phyloP scores from a whole-genome alignment of 2,329 filamentous ascomycete genomes.

The Teratosphaeriaceae sp. region DNA sequence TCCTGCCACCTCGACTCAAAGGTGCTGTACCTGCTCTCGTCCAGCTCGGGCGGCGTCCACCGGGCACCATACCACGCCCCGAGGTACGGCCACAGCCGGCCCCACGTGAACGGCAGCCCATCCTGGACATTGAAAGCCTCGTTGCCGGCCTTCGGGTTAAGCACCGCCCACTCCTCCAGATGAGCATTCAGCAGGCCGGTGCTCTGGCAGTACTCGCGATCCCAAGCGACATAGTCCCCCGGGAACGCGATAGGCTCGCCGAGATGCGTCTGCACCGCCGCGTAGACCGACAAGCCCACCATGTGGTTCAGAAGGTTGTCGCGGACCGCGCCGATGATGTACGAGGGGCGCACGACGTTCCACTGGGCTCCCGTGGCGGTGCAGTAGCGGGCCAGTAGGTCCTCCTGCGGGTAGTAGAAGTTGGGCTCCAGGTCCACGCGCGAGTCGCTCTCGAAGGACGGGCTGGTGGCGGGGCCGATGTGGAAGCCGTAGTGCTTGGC shows the following conservation, averaged over 20 bases:
- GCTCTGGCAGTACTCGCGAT: slow-evolving; percentile 34
- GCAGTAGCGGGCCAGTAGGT: slow-evolving; percentile 39
- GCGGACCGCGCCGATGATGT: slow-evolving; percentile 43
- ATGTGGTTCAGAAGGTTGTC: slow-evolving; percentile 44
- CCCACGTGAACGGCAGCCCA: slow-evolving; percentile 40
- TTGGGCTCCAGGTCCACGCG: slow-evolving; percentile 40
- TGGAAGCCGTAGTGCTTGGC: slow-evolving; percentile 41
- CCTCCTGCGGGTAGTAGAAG: slow-evolving; percentile 50
- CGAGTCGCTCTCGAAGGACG: slow-evolving; percentile 41
- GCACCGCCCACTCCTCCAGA: slow-evolving; percentile 42
- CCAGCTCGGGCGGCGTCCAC: slow-evolving; percentile 11
- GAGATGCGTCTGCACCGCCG: slow-evolving; percentile 37
- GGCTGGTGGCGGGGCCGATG: slow-evolving; percentile 37
- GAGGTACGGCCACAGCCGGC: slow-evolving; percentile 41
- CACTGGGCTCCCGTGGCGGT: slow-evolving; percentile 24
- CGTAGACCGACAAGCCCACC: slow-evolving; percentile 43
- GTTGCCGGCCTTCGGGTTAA: slow-evolving; percentile 32
- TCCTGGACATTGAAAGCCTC: slow-evolving; percentile 45
- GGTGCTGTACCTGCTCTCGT: slow-evolving; percentile 11
- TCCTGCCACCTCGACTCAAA: slow-evolving; percentile 5
- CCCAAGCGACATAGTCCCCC: slow-evolving; percentile 38
- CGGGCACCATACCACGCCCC: slow-evolving; percentile 35
- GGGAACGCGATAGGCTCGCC: slow-evolving; percentile 37
- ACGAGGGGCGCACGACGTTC: slow-evolving; percentile 41
- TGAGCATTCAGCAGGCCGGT: slow-evolving; percentile 42